Evolutionary conservation across 2,329 filamentous ascomycete species (phyloP).

Genomic region (Kalmusia sp.): DNA sequence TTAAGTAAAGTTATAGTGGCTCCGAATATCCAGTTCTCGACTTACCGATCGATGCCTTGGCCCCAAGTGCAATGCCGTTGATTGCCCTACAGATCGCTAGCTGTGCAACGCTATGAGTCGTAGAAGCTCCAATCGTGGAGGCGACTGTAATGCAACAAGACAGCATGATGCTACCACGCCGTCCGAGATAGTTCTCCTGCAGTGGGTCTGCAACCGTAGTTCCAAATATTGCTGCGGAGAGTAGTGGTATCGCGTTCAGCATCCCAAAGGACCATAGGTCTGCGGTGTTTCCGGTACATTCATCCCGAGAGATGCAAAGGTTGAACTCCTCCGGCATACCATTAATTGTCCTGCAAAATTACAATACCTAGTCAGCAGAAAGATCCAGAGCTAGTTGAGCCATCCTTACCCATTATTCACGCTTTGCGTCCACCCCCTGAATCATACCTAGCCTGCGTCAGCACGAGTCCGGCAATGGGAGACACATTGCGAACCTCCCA

Average conservation of each 20-base stretch:
- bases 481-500: constrained; percentile 6
- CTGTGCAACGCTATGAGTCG: constrained; percentile 21
- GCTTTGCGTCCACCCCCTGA: constrained; percentile 29
- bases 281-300: constrained; percentile 12
- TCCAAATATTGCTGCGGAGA: constrained; percentile 28
- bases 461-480: neutral
- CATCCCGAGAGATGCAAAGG: constrained; percentile 13
- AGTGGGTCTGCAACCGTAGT: constrained; percentile 27
- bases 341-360: constrained; percentile 14
- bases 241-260: constrained; percentile 27
- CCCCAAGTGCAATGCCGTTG: constrained; percentile 27
- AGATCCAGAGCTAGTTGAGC: neutral
- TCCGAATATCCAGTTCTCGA: neutral
- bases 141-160: constrained; percentile 25
- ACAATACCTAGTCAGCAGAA: neutral
- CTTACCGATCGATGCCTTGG: constrained; percentile 27
- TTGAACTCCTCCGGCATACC: constrained; percentile 26
- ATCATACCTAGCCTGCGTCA: constrained; percentile 17
- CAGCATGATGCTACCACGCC: constrained; percentile 27
- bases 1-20: neutral
- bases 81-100: constrained; percentile 27
- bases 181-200: constrained; percentile 26
- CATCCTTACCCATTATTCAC: neutral
- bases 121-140: constrained; percentile 28
- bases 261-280: constrained; percentile 28